phyloP scores from a whole-genome alignment of 2,329 filamentous ascomycete species.

The Hortaea sp. region DNA sequence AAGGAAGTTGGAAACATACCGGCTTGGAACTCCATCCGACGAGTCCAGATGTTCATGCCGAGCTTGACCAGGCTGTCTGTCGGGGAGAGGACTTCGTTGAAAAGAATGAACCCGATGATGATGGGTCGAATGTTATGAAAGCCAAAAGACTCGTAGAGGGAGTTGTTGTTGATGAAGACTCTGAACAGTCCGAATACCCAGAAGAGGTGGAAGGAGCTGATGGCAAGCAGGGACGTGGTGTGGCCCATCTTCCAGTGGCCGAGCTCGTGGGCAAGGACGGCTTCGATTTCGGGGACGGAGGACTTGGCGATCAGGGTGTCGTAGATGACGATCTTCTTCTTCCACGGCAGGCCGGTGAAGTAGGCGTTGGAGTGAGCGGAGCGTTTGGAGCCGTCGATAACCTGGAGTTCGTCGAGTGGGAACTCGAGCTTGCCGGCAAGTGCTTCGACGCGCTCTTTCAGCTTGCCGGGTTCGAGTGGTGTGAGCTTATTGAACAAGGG shows the following conservation, averaged over 20 bases:
- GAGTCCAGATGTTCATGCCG: constrained; percentile 88
- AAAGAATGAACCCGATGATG: constrained; percentile 93
- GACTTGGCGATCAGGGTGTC: constrained; percentile 96
- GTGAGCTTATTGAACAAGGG: constrained; percentile 98
- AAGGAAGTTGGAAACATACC: constrained; percentile 36
- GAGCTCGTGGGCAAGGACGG: constrained; percentile 88
- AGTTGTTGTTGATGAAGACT: constrained; percentile 91
- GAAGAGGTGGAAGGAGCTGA: constrained; percentile 77
- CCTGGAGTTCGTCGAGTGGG: constrained; percentile 82
- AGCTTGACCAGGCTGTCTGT: constrained; percentile 94
- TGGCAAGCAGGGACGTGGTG: constrained; percentile 81
- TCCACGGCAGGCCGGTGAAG: constrained; percentile 96
- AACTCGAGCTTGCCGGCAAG: constrained; percentile 79
- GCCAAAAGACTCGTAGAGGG: constrained; percentile 82
- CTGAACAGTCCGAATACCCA: constrained; percentile 96
- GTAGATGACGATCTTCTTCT: constrained; percentile 99
- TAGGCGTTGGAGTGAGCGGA: constrained; percentile 85
- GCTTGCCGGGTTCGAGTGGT: constrained; percentile 71
- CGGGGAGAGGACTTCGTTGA: constrained; percentile 90
- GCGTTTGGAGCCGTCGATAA: constrained; percentile 86
- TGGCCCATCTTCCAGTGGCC: constrained; percentile 96
- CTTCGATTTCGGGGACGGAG: constrained; percentile 81
- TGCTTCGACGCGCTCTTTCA: constrained; percentile 80
- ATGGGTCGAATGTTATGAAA: constrained; percentile 77
- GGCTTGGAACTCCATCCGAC: constrained; percentile 92